Conservation (phyloP, 108 stramenopile species). For the Nitzschia inconspicua region DNA sequence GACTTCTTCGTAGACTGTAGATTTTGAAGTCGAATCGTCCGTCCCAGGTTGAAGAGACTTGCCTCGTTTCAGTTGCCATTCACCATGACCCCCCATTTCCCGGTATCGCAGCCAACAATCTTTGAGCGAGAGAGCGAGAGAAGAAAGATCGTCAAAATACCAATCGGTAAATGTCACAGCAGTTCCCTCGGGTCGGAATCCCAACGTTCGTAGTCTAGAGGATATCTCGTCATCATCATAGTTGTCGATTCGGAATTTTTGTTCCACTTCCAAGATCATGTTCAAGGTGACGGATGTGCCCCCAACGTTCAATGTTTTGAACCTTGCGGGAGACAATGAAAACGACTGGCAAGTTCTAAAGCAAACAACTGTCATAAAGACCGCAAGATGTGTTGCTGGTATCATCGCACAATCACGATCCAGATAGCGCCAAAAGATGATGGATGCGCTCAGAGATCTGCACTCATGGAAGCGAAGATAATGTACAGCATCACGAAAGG, state of each 20-base stretch:
- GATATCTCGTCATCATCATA: constrained; percentile 3
- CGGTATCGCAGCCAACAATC: constrained; percentile 57
- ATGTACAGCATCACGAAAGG: too few species aligned
- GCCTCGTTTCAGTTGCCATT: constrained; percentile 54
- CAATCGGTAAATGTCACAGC: constrained; percentile 32
- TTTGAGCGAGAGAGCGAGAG: constrained; percentile 8
- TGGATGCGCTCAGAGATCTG: too few species aligned
- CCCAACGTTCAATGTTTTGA: too few species aligned
- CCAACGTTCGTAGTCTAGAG: constrained; percentile 15
- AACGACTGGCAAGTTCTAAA: too few species aligned
- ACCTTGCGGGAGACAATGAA: too few species aligned
- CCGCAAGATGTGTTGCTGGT: too few species aligned
- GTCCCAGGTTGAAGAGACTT: background rate
- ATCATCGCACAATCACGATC: too few species aligned
- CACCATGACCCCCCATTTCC: constrained; percentile 7
- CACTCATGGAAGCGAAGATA: too few species aligned
- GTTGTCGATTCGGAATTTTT: constrained; percentile 37
- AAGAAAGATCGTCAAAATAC: constrained; percentile 40
- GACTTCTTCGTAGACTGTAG: constrained; percentile 56
- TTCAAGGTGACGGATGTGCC: background rate
- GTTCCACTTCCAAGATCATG: constrained; percentile 42
- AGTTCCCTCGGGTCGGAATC: constrained; percentile 11
- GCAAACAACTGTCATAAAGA: too few species aligned
- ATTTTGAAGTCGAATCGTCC: background rate
- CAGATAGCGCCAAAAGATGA: too few species aligned